Evolutionary conservation across 495 filamentous ascomycete genomes (phyloP).

Genomic region (Parachaetomium inaequale): DNA sequence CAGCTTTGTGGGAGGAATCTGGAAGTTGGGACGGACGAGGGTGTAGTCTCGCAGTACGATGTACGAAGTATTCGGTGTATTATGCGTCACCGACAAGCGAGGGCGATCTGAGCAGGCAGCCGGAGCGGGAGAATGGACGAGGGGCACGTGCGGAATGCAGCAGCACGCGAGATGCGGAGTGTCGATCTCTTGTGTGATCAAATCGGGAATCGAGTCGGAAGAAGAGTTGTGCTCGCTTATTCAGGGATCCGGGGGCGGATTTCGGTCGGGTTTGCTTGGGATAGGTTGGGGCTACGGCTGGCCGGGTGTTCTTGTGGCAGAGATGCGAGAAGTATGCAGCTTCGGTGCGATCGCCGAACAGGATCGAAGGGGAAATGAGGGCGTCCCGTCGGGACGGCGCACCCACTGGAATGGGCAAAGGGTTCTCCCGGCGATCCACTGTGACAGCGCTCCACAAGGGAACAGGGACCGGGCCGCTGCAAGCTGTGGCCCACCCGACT

Average conservation of each 20-base stretch:
- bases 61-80: background rate
- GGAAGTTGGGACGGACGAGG: background rate
- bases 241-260: background rate
- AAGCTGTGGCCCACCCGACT: too few relatives aligned
- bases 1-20: background rate
- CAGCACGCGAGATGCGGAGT: slow-evolving; percentile 8
- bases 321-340: too few relatives aligned
- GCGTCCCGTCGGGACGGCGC: background rate
- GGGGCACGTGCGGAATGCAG: slow-evolving; percentile 12
- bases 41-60: background rate
- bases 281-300: background rate
- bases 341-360: too few relatives aligned
- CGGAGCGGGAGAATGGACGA: background rate
- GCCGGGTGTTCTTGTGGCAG: background rate
- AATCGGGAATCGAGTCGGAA: background rate
- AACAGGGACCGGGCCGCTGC: background rate
- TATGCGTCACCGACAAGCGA: background rate
- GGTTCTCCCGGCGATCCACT: background rate
- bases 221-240: background rate
- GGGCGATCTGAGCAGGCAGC: background rate
- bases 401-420: background rate
- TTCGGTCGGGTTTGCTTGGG: background rate
- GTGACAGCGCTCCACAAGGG: background rate
- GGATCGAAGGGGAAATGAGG: background rate
- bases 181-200: slow-evolving; percentile 8